Percentiles rank a stretch among this genome's conserved stretches.
These are phyloP conservation scores for Talaromyces sp. DNA, from an alignment of 2,329 filamentous ascomycete genomes.

Conservation along the genomic window DNA sequence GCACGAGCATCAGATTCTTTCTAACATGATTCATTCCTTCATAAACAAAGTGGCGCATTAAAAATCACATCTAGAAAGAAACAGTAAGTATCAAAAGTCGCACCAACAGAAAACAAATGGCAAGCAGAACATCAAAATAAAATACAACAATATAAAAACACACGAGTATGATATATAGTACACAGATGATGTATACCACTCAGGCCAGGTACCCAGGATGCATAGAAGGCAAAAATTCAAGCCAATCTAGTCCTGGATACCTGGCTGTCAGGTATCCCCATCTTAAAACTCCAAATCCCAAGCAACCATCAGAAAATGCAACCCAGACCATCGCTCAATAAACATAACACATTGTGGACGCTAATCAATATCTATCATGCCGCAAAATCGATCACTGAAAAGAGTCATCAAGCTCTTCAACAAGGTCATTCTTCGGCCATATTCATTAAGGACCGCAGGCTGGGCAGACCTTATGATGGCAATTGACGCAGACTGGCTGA, in stretches of 20 bases:
- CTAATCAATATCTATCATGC: neutral
- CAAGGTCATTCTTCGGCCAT: neutral
- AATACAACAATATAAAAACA: neutral
- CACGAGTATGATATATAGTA: neutral
- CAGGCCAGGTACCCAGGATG: neutral
- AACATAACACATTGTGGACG: neutral
- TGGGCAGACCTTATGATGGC: conserved; percentile 29
- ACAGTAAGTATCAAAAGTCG: neutral
- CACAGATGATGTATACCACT: neutral
- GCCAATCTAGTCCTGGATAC: neutral
- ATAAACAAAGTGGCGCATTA: neutral
- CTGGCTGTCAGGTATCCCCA: neutral
- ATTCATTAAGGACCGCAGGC: conserved; percentile 17
- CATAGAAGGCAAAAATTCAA: too few species aligned
- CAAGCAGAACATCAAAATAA: neutral
- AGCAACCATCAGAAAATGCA: neutral
- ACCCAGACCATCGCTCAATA: neutral
- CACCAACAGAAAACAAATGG: neutral
- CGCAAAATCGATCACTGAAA: neutral
- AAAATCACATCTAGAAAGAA: neutral
- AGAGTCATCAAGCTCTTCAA: neutral
- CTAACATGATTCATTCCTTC: neutral
- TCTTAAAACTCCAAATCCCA: neutral
- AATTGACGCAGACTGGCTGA: conserved; percentile 31
- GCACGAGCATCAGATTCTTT: neutral